A percentile compares a stretch with the other conserved stretches of the same genome.
phyloP scores from a whole-genome alignment of 2,329 filamentous ascomycete genomes.

The Fusarium pseudoanthophilum region DNA sequence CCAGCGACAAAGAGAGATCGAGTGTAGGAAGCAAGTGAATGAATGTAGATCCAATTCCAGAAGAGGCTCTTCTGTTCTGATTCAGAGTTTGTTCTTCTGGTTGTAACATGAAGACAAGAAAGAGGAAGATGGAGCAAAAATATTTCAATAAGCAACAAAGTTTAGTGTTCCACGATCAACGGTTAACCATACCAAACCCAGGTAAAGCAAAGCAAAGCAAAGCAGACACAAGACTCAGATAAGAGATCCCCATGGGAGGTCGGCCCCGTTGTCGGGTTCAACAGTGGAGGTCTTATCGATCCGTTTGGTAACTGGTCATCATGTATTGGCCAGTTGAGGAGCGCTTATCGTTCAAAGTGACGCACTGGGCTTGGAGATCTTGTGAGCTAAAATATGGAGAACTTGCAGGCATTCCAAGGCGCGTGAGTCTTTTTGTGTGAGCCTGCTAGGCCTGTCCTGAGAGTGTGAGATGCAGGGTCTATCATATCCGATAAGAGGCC shows the following conservation, averaged over 20 bases:
- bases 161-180: background rate
- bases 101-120: background rate
- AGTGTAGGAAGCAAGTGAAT: background rate
- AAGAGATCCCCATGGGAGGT: conserved; percentile 5
- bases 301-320: conserved; percentile 34
- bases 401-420: conserved; percentile 12
- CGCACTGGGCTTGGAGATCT: conserved; percentile 38
- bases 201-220: background rate
- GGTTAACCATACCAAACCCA: background rate
- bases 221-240: conserved; percentile 6
- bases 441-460: background rate
- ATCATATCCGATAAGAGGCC: conserved; percentile 10
- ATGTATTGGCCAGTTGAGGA: conserved; percentile 38
- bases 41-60: conserved; percentile 19
- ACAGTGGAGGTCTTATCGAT: conserved; percentile 32
- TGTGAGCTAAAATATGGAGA: conserved; percentile 44
- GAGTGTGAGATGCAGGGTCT: conserved; percentile 11
- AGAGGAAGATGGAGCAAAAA: background rate
- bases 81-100: background rate
- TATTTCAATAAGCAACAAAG: background rate
- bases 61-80: no score
- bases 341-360: conserved; percentile 41
- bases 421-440: conserved; percentile 24
- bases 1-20: conserved; percentile 4
- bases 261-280: conserved; percentile 32